Percentiles rank a stretch among this genome's conserved stretches.
phyloP scores from a whole-genome alignment of 345 rosid genomes.

The Limnanthes douglasii region DNA sequence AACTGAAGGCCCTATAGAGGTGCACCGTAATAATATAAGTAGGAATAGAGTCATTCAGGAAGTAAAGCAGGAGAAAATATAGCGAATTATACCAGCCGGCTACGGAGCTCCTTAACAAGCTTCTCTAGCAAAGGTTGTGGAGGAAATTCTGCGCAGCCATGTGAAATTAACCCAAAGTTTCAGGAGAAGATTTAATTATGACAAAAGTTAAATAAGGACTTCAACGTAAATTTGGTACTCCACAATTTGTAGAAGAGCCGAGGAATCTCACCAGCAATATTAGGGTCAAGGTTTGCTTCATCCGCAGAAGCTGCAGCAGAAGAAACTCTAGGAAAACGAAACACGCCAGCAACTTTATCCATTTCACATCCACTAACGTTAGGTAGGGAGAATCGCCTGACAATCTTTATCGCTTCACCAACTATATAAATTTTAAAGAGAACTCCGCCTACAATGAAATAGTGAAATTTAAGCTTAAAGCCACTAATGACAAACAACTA shows the following conservation, averaged over 20 bases:
- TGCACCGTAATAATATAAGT: not conserved
- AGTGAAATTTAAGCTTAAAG: not conserved
- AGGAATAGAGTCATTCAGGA: slow-evolving; percentile 4
- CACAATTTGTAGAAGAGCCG: not conserved
- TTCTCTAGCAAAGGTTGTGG: slow-evolving; percentile 64
- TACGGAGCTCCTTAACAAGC: slow-evolving; percentile 63
- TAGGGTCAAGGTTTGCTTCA: slow-evolving; percentile 67
- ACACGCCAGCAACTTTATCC: slow-evolving; percentile 40
- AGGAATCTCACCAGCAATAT: slow-evolving; percentile 41
- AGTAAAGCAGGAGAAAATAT: not conserved
- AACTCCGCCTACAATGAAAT: slow-evolving; percentile 47
- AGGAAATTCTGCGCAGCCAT: slow-evolving; percentile 64
- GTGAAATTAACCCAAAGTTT: slow-evolving; percentile 7
- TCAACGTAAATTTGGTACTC: no score
- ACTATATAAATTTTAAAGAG: slow-evolving; percentile 71
- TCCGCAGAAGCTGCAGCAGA: slow-evolving; percentile 83
- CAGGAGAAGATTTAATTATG: not conserved
- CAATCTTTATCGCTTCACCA: slow-evolving; percentile 77
- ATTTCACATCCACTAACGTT: slow-evolving; percentile 42
- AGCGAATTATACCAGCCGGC: slow-evolving; percentile 32
- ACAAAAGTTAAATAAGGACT: not conserved
- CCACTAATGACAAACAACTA: not conserved
- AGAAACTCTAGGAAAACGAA: slow-evolving; percentile 72
- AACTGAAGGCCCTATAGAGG: slow-evolving; percentile 48
- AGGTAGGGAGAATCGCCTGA: slow-evolving; percentile 68